These are phyloP conservation scores for Perkinsus marinus DNA, from an alignment of 169 alveolate genomes.

Conservation along the genomic window DNA sequence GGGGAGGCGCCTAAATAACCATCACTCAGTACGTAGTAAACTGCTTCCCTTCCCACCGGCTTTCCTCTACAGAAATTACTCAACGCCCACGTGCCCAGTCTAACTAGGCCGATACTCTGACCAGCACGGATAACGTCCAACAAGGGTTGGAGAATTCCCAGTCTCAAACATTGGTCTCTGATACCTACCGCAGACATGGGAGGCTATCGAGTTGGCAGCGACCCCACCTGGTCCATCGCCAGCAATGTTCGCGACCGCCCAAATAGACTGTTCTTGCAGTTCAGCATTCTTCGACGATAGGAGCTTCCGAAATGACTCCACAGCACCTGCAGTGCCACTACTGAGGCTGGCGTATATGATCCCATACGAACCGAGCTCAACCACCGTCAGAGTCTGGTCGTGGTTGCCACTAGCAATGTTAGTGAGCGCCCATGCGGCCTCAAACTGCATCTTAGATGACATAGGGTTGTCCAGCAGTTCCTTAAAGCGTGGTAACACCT, in stretches of 20 bases:
- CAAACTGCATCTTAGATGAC: constrained; percentile 78
- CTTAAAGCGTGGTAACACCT: constrained; percentile 66
- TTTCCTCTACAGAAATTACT: constrained; percentile 81
- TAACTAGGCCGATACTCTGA: constrained; percentile 54
- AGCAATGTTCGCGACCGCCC: constrained; percentile 91
- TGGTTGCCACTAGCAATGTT: constrained; percentile 80
- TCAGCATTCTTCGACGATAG: constrained; percentile 28
- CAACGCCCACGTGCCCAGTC: constrained; percentile 82
- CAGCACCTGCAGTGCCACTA: background rate
- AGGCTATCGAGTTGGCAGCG: background rate
- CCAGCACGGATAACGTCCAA: constrained; percentile 45
- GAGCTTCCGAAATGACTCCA: background rate
- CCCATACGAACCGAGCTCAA: constrained; percentile 42
- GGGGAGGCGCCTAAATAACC: constrained; percentile 43
- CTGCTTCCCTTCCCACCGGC: constrained; percentile 33
- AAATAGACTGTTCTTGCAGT: constrained; percentile 83
- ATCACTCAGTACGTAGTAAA: background rate
- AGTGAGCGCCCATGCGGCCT: constrained; percentile 87
- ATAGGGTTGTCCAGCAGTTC: constrained; percentile 59
- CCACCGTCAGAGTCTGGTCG: constrained; percentile 66
- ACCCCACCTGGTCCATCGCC: constrained; percentile 60
- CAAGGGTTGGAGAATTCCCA: constrained; percentile 64
- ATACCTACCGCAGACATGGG: constrained; percentile 56
- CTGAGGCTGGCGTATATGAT: background rate
- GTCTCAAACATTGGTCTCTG: constrained; percentile 66